A percentile compares a stretch with the other conserved stretches of the same genome.
phyloP scores from a whole-genome alignment of 2,329 filamentous ascomycete genomes.

The Pseudohalonectria lignicola region DNA sequence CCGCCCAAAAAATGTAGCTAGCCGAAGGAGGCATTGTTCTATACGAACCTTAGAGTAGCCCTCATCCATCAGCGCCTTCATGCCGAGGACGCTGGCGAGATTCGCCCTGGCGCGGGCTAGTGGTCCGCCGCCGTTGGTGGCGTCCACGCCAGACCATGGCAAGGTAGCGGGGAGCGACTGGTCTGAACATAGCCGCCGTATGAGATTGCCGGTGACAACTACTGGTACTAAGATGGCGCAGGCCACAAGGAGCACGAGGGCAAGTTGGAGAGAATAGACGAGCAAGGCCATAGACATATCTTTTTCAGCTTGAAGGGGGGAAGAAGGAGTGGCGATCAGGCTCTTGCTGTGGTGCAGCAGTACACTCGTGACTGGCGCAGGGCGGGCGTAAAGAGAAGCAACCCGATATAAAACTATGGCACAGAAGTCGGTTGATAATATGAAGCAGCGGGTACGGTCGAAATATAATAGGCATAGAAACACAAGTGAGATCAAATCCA shows the following conservation, averaged over 20 bases:
- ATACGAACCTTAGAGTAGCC: constrained; percentile 15
- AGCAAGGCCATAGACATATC: constrained; percentile 2
- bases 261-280: background rate
- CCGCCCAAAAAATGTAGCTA: too few species aligned
- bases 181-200: constrained; percentile 14
- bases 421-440: too few species aligned
- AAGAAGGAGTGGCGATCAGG: too few species aligned
- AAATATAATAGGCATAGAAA: too few species aligned
- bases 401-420: too few species aligned
- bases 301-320: too few species aligned
- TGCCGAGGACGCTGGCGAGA: constrained; percentile 13
- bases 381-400: too few species aligned
- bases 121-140: constrained; percentile 3
- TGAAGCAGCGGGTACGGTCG: too few species aligned
- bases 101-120: constrained; percentile 14
- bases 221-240: constrained; percentile 3
- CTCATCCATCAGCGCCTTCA: constrained; percentile 15
- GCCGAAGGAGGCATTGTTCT: background rate
- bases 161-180: constrained; percentile 12
- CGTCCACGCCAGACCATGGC: constrained; percentile 14
- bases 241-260: background rate
- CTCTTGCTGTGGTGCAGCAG: too few species aligned
- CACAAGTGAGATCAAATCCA: too few species aligned
- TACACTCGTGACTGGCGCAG: too few species aligned
- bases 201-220: constrained; percentile 9